Base-by-base conservation (phyloP, 192 early-diverging fungal species). In the Powellomyces hirtus region DNA sequence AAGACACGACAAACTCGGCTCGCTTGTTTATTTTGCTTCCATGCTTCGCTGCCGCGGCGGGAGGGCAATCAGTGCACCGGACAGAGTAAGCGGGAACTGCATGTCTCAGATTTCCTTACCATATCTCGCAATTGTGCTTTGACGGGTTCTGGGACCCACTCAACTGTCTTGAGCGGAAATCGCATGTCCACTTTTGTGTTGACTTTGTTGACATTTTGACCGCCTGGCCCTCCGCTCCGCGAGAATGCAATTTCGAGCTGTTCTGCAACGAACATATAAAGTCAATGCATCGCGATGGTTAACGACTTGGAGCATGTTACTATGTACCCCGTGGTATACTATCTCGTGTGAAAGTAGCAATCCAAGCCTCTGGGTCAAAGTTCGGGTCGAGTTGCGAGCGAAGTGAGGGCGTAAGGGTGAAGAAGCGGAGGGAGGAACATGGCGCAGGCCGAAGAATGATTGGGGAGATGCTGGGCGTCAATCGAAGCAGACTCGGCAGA, bases 191-290 rank as follows among this genome's bases (percentile, higher is more conserved):
- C 91, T 76, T 96, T 94, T 42, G 91, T 90, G 66, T 88, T 92
- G 22, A 94, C 89, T 84, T 96, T 96, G 82, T 96, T 96, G 33
- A 96, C 94, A 70, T 96, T 94, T 68, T 96, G 92, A 22, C 94
- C 94, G 27, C 94, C 94, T 11, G 94, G 91, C 4, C 92, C 94
- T 70, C 91, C 85, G 70, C 88, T 87, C 62, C 91, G 84, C 78
- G 73, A 89, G 34, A 60, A 69, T 1, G 40, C 26, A 14, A 60
- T 35, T 27, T 60, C 57, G 5, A 69, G 27, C 22, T 44, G 22
- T 18, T 69, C 67, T 69, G 35, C 36, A 11, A 60, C 7, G 20
- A 2, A 20, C 1, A 38, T 8, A 36, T n/a, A n/a, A n/a, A n/a
- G n/a, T n/a, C n/a, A n/a, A n/a, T n/a, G n/a, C n/a, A n/a, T n/a